Conservation (phyloP, 352 stramenopile species). For the Globisporangium paroecandrum region DNA sequence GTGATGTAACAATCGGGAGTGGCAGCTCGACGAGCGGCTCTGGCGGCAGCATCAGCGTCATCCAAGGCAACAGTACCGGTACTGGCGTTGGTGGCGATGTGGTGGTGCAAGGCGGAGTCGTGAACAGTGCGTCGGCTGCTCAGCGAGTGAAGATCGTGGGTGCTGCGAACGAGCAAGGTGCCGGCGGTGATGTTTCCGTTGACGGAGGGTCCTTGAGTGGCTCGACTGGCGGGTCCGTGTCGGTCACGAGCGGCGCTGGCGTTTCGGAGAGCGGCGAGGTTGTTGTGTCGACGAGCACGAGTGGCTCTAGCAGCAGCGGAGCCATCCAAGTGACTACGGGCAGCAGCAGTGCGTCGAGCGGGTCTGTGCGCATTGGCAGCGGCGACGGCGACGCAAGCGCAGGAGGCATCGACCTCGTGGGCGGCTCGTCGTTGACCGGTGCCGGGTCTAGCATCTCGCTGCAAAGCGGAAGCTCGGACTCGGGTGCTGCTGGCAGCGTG, state of each 20-base stretch:
- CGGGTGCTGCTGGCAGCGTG: not conserved
- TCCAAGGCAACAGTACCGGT: slow-evolving; percentile 14
- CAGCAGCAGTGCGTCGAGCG: slow-evolving; percentile 12
- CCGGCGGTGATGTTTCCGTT: slow-evolving; percentile 25
- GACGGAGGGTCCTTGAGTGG: slow-evolving; percentile 17
- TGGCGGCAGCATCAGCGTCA: not conserved
- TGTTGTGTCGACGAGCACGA: not conserved
- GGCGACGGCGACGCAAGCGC: not conserved
- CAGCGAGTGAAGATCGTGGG: slow-evolving; percentile 12
- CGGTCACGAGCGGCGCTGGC: slow-evolving; percentile 3
- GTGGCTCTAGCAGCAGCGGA: not conserved
- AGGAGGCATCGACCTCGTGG: slow-evolving; percentile 4
- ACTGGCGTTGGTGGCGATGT: slow-evolving; percentile 30
- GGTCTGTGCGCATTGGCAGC: slow-evolving; percentile 17
- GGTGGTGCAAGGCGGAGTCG: slow-evolving; percentile 28
- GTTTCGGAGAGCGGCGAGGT: slow-evolving; percentile 1
- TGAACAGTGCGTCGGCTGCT: slow-evolving; percentile 19
- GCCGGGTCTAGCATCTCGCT: slow-evolving; percentile 3
- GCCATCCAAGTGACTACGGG: not conserved
- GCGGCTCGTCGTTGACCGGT: not conserved
- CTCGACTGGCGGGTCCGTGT: slow-evolving; percentile 14
- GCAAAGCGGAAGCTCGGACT: not conserved
- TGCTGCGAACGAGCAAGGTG: slow-evolving; percentile 6
- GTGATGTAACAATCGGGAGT: slow-evolving; percentile 24
- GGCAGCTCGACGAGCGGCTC: slow-evolving; percentile 14